These are phyloP conservation scores for Ogataea hybrid DNA, from an alignment of 1,139 yeast genomes.

Conservation along the genomic window DNA sequence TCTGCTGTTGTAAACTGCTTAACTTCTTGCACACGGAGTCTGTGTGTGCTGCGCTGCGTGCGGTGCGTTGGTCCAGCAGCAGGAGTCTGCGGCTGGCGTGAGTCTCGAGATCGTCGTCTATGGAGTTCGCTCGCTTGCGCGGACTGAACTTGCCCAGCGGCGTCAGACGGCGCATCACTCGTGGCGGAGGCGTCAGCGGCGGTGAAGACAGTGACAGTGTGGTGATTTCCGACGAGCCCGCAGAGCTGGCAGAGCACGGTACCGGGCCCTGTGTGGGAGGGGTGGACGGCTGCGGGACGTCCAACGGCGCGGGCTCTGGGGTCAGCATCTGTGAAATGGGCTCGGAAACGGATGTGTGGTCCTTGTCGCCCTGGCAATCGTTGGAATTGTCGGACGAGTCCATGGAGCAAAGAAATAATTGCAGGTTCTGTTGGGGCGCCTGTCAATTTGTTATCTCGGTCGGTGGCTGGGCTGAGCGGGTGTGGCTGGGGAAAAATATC, in stretches of 20 bases:
- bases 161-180: slow-evolving; percentile 23
- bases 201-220: slow-evolving; percentile 18
- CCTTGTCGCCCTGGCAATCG: slow-evolving; percentile 1
- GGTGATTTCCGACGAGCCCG: slow-evolving; percentile 11
- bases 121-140: slow-evolving; percentile 13
- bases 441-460: slow-evolving; percentile 7
- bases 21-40: slow-evolving; percentile 12
- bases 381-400: slow-evolving; percentile 5
- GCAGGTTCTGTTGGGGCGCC: slow-evolving; percentile 8
- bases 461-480: slow-evolving; percentile 7
- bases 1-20: slow-evolving; percentile 4
- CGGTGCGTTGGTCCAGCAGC: slow-evolving; percentile 14
- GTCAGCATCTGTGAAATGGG: slow-evolving; percentile 10
- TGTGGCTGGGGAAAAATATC: neutral
- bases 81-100: slow-evolving; percentile 21
- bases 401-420: slow-evolving; percentile 8
- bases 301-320: slow-evolving; percentile 11
- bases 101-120: slow-evolving; percentile 18
- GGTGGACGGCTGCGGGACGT: slow-evolving; percentile 7
- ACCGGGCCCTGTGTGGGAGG: slow-evolving; percentile 4
- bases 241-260: neutral
- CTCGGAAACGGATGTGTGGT: neutral
- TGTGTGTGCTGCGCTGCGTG: slow-evolving; percentile 13
- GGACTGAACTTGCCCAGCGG: slow-evolving; percentile 25
- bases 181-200: slow-evolving; percentile 27